Base-by-base conservation (phyloP, 768 basidiomycete genomes). In the Termitomyces sp. region DNA sequence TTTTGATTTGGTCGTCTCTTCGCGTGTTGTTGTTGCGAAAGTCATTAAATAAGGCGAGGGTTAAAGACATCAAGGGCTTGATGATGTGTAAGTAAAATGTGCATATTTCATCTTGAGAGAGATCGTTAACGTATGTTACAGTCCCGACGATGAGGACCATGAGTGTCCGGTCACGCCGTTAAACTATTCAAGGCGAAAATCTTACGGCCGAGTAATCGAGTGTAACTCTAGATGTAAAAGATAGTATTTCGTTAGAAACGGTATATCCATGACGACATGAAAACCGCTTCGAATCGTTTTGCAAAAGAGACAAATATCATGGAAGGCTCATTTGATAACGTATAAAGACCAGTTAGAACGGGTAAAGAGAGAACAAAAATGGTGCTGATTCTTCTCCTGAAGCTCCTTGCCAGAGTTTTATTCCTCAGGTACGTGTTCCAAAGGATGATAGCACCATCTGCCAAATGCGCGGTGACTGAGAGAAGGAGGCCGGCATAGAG, bases 111-210 rank as follows among this genome's bases (percentile, higher is more conserved):
- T 25, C 0, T 46, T 23, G 12, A 32, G 29, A 32, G 29, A n/a
- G 27, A 40, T 5, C 3, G 65, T 48, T 50, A 0, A 29, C 31
- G 20, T 53, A 42, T 40, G 54, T 58, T 48, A 13, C 52, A 83
- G 82, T 82, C 79, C 82, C 82, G 23, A 84, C 82, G 11, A 84
- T 84, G 81, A 69, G 81, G 49, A 84, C 81, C 7, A 80, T 83
- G 81, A 83, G 81, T 57, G 78, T 83, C 75, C 74, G 80, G 13
- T 79, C 79, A 52, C 69, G 73, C 20, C 57, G 48, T 32, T 58
- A 20, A 48, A 38, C 3, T 9, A n/a, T 16, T n/a, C n/a, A 16
- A 20, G 31, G 2, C 22, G 42, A 25, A 23, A 50, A 29, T 31
- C 25, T 39, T 31, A 42, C 31, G n/a, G 25, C 16, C 3, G 13